phyloP scores from a whole-genome alignment of 2,329 filamentous ascomycete genomes.

The Tothia fuscella region DNA sequence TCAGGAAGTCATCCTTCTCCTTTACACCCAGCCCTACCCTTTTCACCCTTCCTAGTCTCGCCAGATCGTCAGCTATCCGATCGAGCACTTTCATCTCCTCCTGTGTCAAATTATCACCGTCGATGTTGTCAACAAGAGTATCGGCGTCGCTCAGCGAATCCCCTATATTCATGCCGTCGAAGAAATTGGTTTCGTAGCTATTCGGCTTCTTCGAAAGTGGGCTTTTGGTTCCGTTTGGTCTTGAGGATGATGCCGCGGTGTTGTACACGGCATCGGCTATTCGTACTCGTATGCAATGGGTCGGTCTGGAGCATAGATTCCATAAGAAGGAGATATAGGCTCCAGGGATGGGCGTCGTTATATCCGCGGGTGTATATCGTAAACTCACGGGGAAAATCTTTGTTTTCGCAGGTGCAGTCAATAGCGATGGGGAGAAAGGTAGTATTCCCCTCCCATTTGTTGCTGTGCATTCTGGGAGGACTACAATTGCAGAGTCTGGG shows the following conservation, averaged over 20 bases:
- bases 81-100: slow-evolving; percentile 65
- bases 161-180: slow-evolving; percentile 30
- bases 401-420: slow-evolving; percentile 52
- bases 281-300: slow-evolving; percentile 80
- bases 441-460: slow-evolving; percentile 88
- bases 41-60: slow-evolving; percentile 78
- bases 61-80: slow-evolving; percentile 70
- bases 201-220: slow-evolving; percentile 9
- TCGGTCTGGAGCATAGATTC: slow-evolving; percentile 72
- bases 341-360: slow-evolving; percentile 80
- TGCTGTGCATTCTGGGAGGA: slow-evolving; percentile 90
- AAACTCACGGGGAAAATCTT: slow-evolving; percentile 86
- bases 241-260: slow-evolving; percentile 13
- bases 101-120: slow-evolving; percentile 21
- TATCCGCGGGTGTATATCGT: slow-evolving; percentile 76
- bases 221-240: not conserved
- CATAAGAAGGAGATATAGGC: slow-evolving; percentile 65
- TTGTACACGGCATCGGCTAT: slow-evolving; percentile 63
- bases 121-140: slow-evolving; percentile 14
- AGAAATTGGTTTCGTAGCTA: slow-evolving; percentile 33
- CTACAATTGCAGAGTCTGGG: slow-evolving; percentile 64
- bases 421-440: slow-evolving; percentile 65
- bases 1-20: slow-evolving; percentile 75
- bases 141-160: slow-evolving; percentile 19
- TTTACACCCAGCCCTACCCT: slow-evolving; percentile 70